Percentiles rank a stretch among this genome's conserved stretches.
phyloP scores from a whole-genome alignment of 495 filamentous ascomycete genomes.

The Chlorociboria aeruginascens region DNA sequence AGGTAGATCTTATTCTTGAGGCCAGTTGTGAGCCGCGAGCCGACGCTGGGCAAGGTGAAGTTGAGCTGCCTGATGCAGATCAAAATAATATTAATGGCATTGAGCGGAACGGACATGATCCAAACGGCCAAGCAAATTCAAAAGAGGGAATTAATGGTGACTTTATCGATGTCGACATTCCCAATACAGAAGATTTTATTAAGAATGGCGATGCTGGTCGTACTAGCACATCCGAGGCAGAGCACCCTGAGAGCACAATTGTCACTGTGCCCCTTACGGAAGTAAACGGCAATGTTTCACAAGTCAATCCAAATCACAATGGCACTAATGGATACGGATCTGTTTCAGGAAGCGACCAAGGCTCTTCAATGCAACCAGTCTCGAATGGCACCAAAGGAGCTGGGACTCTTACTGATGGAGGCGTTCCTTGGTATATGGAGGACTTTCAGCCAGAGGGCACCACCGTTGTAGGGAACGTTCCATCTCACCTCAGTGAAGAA shows the following conservation, averaged over 20 bases:
- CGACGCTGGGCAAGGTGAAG: conserved; percentile 10
- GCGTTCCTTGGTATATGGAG: conserved; percentile 74
- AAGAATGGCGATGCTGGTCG: conserved; percentile 18
- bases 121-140: neutral
- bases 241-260: conserved; percentile 3
- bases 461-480: conserved; percentile 54
- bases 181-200: conserved; percentile 10
- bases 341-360: conserved; percentile 10
- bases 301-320: conserved; percentile 10
- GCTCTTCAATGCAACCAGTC: conserved; percentile 27
- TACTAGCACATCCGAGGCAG: neutral
- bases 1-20: conserved; percentile 64
- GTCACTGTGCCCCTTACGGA: conserved; percentile 1
- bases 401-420: conserved; percentile 49
- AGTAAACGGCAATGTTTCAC: conserved; percentile 11
- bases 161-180: conserved; percentile 20
- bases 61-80: conserved; percentile 6
- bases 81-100: neutral
- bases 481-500: conserved; percentile 72
- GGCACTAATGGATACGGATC: conserved; percentile 33
- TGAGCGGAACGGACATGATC: neutral
- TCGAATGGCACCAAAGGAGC: conserved; percentile 20
- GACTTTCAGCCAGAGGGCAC: conserved; percentile 71
- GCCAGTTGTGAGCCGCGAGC: conserved; percentile 29
- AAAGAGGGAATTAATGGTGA: conserved; percentile 11